A percentile compares a stretch with the other conserved stretches of the same genome.
phyloP scores from a whole-genome alignment of 192 early-diverging fungal species.

The Kickxella alabastrina region DNA sequence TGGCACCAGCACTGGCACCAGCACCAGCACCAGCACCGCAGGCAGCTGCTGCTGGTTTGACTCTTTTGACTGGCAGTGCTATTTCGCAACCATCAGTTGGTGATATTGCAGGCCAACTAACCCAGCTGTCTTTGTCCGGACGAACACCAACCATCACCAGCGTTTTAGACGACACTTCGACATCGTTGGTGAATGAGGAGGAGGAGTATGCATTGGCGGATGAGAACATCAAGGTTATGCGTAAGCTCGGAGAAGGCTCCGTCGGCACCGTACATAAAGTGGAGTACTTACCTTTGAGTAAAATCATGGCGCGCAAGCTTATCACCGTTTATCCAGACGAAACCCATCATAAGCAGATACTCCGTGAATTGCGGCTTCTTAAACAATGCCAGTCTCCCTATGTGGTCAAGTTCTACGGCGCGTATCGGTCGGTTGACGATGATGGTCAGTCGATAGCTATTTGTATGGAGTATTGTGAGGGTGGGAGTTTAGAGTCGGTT shows the following conservation, averaged over 20 bases:
- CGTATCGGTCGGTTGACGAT: slow-evolving; percentile 75
- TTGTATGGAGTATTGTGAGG: slow-evolving; percentile 96
- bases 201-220: slow-evolving; percentile 44
- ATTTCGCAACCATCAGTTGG: too few relatives aligned
- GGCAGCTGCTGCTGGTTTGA: too few relatives aligned
- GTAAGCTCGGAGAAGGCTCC: slow-evolving; percentile 86
- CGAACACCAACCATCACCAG: too few relatives aligned
- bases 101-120: slow-evolving; percentile 18
- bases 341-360: slow-evolving; percentile 75
- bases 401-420: slow-evolving; percentile 94
- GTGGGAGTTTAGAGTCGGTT: slow-evolving; percentile 88
- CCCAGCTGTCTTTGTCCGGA: too few relatives aligned
- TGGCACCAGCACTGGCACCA: too few relatives aligned
- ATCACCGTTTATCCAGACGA: slow-evolving; percentile 65
- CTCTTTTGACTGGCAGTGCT: too few relatives aligned
- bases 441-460: slow-evolving; percentile 78
- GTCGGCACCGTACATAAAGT: slow-evolving; percentile 92
- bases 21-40: too few relatives aligned
- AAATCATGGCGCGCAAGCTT: slow-evolving; percentile 90
- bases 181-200: slow-evolving; percentile 28
- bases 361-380: slow-evolving; percentile 88
- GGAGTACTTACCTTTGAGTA: slow-evolving; percentile 63
- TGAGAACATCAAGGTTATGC: slow-evolving; percentile 70
- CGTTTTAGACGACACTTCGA: too few relatives aligned
- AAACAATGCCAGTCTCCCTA: slow-evolving; percentile 85